Evolutionary conservation across 345 rosid species (phyloP).

Genomic region (Raphanus sativus): DNA sequence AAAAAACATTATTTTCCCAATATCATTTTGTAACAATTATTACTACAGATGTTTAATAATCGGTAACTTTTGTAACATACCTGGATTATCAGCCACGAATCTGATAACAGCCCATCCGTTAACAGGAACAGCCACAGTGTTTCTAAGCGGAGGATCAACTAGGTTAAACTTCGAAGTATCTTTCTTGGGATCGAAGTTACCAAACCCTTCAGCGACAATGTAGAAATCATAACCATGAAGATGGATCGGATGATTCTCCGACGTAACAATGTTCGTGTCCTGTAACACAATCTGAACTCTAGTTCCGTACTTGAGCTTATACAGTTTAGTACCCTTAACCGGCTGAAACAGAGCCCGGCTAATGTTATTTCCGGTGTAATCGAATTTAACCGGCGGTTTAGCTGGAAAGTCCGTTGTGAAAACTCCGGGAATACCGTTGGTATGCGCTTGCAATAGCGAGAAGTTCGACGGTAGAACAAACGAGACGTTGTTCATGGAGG

Average conservation of each 20-base stretch:
- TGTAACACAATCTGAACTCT: constrained; percentile 82
- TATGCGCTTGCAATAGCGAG: constrained; percentile 77
- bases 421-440: constrained; percentile 62
- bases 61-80: constrained; percentile 33
- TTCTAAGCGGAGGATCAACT: constrained; percentile 85
- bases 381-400: constrained; percentile 60
- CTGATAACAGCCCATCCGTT: constrained; percentile 94
- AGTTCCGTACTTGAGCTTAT: constrained; percentile 68
- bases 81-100: constrained; percentile 95
- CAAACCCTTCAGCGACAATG: constrained; percentile 78
- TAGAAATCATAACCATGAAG: constrained; percentile 95
- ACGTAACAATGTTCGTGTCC: constrained; percentile 73
- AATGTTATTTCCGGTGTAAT: constrained; percentile 86
- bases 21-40: neutral
- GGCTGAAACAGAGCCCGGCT: constrained; percentile 73
- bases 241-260: constrained; percentile 93
- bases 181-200: constrained; percentile 71
- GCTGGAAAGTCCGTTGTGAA: constrained; percentile 85
- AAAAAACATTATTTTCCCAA: neutral
- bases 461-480: constrained; percentile 65
- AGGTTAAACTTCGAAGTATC: constrained; percentile 78
- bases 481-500: constrained; percentile 85
- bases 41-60: neutral
- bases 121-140: constrained; percentile 72
- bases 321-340: constrained; percentile 58